Percentiles rank a stretch among this genome's conserved stretches.
Evolutionary conservation across 2,329 filamentous ascomycete species (phyloP).

Genomic region (Clarireedia paspali): DNA sequence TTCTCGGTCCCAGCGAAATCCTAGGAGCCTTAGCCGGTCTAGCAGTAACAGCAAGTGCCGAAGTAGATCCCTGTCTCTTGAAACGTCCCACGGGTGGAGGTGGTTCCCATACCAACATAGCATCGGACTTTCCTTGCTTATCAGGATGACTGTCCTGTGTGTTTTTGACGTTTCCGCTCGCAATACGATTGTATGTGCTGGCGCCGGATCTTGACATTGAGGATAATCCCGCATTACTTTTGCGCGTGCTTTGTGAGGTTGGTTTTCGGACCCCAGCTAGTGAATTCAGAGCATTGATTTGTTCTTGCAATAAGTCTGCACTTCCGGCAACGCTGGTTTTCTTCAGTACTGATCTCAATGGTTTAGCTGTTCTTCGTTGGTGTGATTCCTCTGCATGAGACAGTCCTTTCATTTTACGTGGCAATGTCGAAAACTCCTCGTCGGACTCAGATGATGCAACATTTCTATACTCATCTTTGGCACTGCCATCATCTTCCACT

Average conservation of each 20-base stretch:
- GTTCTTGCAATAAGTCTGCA: background rate
- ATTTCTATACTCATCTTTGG: background rate
- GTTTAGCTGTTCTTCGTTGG: background rate
- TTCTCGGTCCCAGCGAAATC: background rate
- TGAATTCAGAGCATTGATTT: background rate
- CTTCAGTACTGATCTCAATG: conserved; percentile 12
- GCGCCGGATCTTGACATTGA: background rate
- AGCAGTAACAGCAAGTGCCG: background rate
- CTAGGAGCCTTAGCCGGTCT: conserved; percentile 7
- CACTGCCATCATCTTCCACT: background rate
- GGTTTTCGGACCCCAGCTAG: background rate
- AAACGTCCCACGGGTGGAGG: background rate
- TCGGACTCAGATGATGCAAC: background rate
- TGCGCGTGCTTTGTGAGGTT: background rate
- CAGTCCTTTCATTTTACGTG: background rate
- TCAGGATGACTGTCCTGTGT: background rate
- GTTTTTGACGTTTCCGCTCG: background rate
- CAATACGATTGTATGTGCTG: conserved; percentile 8
- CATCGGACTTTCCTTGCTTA: background rate
- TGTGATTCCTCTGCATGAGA: conserved; percentile 4
- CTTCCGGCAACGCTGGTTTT: background rate
- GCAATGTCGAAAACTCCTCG: background rate
- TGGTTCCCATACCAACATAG: background rate
- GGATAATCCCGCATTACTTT: background rate
- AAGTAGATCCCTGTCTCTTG: conserved; percentile 9